Conservation (phyloP, 768 basidiomycete genomes). For the Sporobolomyces phaffii region DNA sequence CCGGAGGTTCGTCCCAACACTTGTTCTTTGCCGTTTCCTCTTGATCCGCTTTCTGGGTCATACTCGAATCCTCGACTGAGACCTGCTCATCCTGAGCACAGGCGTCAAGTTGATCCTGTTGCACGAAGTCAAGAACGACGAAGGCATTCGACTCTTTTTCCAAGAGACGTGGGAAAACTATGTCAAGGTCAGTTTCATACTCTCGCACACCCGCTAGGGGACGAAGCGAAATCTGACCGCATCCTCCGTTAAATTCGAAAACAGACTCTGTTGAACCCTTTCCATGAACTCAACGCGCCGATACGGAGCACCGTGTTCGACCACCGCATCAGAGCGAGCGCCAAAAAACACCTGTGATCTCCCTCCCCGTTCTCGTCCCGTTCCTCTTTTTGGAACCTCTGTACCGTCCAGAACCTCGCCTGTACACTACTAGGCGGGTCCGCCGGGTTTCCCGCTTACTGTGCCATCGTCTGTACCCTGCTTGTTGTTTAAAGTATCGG, state of each 20-base stretch:
- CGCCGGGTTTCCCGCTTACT: too few relatives aligned
- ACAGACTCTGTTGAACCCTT: conserved; percentile 88
- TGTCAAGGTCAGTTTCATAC: conserved; percentile 66
- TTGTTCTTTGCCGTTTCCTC: too few relatives aligned
- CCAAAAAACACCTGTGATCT: conserved; percentile 65
- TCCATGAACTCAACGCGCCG: conserved; percentile 79
- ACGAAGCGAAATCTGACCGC: too few relatives aligned
- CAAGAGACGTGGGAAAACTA: conserved; percentile 95
- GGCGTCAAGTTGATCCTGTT: conserved; percentile 92
- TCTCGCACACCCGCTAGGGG: too few relatives aligned
- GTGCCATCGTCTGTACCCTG: too few relatives aligned
- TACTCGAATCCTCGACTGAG: background rate
- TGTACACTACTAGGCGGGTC: too few relatives aligned
- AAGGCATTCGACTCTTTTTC: conserved; percentile 87
- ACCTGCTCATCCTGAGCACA: conserved; percentile 44
- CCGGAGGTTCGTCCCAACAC: too few relatives aligned
- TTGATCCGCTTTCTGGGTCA: background rate
- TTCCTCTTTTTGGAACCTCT: too few relatives aligned
- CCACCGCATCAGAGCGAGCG: conserved; percentile 71
- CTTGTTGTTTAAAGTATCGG: too few relatives aligned
- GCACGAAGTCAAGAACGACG: conserved; percentile 94
- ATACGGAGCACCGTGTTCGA: conserved; percentile 81
- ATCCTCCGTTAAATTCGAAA: background rate
- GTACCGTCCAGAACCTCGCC: too few relatives aligned
- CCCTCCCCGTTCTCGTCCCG: too few relatives aligned